Evolutionary conservation across 1,139 yeast species (phyloP).

Genomic region (Arxiozyma bovina): DNA sequence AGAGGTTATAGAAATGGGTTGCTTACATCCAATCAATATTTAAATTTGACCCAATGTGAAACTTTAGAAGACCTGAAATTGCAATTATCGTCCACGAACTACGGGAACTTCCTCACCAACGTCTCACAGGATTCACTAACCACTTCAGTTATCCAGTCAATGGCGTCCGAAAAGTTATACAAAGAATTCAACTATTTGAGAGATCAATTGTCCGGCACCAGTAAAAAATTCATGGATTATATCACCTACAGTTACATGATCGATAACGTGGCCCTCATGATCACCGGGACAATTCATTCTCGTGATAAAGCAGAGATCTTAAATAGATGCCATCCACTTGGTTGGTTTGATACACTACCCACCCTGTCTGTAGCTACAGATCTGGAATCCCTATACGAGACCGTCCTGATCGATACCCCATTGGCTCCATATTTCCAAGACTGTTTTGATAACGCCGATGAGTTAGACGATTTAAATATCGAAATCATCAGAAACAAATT

Average conservation of each 20-base stretch:
- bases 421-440: slow-evolving; percentile 92
- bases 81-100: slow-evolving; percentile 91
- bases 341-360: slow-evolving; percentile 97
- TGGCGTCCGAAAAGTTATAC: slow-evolving; percentile 64
- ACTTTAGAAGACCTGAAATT: slow-evolving; percentile 86
- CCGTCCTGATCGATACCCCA: slow-evolving; percentile 95
- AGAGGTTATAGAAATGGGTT: slow-evolving; percentile 90
- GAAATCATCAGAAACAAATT: slow-evolving; percentile 88
- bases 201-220: slow-evolving; percentile 72
- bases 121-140: slow-evolving; percentile 79
- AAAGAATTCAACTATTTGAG: slow-evolving; percentile 80
- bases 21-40: slow-evolving; percentile 66
- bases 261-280: slow-evolving; percentile 91
- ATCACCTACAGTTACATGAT: slow-evolving; percentile 97
- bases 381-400: slow-evolving; percentile 80
- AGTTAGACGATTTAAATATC: slow-evolving; percentile 88
- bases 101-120: slow-evolving; percentile 81
- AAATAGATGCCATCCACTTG: slow-evolving; percentile 88
- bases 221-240: slow-evolving; percentile 77
- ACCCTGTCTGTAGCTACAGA: slow-evolving; percentile 92
- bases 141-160: slow-evolving; percentile 63
- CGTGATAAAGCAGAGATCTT: slow-evolving; percentile 82
- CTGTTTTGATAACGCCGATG: slow-evolving; percentile 77
- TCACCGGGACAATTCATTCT: slow-evolving; percentile 94
- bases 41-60: slow-evolving; percentile 92